A percentile compares a stretch with the other conserved stretches of the same genome.
Conservation (phyloP, 148 eudicot genomes). For the Heliosperma pusillum region DNA sequence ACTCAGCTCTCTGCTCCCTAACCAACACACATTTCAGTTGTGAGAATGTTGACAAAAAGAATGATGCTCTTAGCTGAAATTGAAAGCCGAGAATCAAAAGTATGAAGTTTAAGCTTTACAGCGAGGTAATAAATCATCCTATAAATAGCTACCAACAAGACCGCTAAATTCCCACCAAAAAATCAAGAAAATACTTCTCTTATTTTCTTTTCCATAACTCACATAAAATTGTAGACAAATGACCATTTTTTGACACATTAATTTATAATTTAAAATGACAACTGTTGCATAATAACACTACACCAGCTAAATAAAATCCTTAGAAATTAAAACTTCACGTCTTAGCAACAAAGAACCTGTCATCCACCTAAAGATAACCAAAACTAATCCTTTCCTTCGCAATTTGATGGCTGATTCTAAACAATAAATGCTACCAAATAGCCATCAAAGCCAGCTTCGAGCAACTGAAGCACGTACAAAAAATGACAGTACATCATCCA, state of each 20-base stretch:
- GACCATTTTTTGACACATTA: not conserved
- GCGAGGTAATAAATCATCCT: not conserved
- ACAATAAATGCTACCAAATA: not conserved
- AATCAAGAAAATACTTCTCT: not conserved
- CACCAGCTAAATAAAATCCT: constrained; percentile 3
- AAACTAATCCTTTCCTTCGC: no score
- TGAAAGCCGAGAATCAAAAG: not conserved
- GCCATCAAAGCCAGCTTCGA: not conserved
- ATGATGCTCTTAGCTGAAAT: not conserved
- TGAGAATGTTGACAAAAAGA: not conserved
- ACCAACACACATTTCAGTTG: constrained; percentile 12
- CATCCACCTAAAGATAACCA: no score
- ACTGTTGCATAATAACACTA: not conserved
- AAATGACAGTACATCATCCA: not conserved
- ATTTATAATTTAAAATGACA: not conserved
- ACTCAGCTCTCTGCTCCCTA: constrained; percentile 75
- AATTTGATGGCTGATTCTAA: not conserved
- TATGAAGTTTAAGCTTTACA: not conserved
- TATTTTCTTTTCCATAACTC: not conserved
- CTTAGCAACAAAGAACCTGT: not conserved
- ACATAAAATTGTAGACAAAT: not conserved
- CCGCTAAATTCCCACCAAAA: not conserved
- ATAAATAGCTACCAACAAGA: constrained; percentile 7
- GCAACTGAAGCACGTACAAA: not conserved
- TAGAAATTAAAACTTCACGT: not conserved